Evolutionary conservation across 441 rosid species (phyloP), one percentile per base, ranked within the genome.

Genomic region (Cnidoscolus chayamansa): DNA sequence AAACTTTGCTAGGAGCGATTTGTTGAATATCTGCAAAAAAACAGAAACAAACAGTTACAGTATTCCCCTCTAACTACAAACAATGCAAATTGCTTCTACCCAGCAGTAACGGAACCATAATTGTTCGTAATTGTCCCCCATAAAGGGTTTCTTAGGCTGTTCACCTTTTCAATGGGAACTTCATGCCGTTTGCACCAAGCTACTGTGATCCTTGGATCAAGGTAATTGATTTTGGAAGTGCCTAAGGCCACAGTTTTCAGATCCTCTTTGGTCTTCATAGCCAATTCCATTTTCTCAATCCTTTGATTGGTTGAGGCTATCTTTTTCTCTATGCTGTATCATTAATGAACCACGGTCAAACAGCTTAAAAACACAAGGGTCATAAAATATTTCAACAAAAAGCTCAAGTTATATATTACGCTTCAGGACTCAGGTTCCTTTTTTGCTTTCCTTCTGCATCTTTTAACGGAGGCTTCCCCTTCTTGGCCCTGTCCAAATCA

Each of bases 101-200:
- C 20, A 53, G 45, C 45, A 40, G 68, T 12, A 64, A 63, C 1
- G 17, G 16, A 67, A 37, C 55, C 31, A 47, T 16, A 15, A 59
- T 16, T 45, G 40, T n/a, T 19, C 7, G 45, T 40, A 40, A 40
- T 67, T 8, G 35, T 64, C 48, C 78, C 45, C 69, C 50, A 55
- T 0, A 65, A 43, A 61, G 12, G 35, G 51, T 9, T 32, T 65
- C 32, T 64, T 67, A 20, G 56, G 37, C 16, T 19, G 70, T 35
- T 81, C 76, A 96, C 99, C 97, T 93, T 96, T 83, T 96, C 99
- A 61, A 96, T 96, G 63, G 98, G 98, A 75, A 96, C 99, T 56
- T 96, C 99, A 4, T 90, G 97, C 40, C 98, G 83, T 81, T 96
- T 96, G 88, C 99, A 96, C 99, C 98, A 96, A 0, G 99, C 97